Evolutionary conservation across 2,329 filamentous ascomycete species (phyloP).

Genomic region (Pseudogymnoascus sp.): DNA sequence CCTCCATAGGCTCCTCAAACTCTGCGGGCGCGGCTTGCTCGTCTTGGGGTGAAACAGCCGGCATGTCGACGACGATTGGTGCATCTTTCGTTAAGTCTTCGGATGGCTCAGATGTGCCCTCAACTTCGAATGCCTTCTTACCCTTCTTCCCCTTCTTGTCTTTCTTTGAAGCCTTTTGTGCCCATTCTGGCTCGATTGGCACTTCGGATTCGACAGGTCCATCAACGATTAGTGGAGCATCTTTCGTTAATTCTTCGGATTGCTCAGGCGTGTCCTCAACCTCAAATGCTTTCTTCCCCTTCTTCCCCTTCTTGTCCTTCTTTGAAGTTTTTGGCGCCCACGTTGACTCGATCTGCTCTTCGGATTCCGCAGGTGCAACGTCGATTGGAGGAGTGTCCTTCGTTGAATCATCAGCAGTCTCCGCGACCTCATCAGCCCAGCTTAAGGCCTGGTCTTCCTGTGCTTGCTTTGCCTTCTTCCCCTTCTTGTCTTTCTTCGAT

Average conservation of each 20-base stretch:
- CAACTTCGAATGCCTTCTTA: neutral
- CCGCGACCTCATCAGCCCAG: neutral
- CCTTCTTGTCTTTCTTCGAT: conserved; percentile 35
- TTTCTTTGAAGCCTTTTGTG: conserved; percentile 10
- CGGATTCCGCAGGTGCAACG: neutral
- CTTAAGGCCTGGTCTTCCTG: neutral
- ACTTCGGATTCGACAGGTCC: neutral
- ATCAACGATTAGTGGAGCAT: conserved; percentile 7
- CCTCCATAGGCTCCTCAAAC: neutral
- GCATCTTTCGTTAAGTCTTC: neutral
- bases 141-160: conserved; percentile 27
- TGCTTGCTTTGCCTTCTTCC: conserved; percentile 18
- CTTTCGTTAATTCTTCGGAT: neutral
- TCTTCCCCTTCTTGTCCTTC: conserved; percentile 28
- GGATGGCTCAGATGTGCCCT: neutral
- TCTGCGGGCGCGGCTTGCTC: neutral
- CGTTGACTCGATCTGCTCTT: conserved; percentile 14
- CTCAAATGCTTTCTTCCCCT: conserved; percentile 9
- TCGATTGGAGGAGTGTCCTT: neutral
- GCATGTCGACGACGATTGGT: neutral
- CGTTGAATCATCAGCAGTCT: neutral
- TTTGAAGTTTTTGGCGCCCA: conserved; percentile 27
- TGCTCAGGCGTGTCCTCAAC: neutral
- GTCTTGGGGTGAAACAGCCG: neutral
- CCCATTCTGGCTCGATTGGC: neutral